phyloP scores from a whole-genome alignment of 1,284 basidiomycete species.

The Trametes hirsuta region DNA sequence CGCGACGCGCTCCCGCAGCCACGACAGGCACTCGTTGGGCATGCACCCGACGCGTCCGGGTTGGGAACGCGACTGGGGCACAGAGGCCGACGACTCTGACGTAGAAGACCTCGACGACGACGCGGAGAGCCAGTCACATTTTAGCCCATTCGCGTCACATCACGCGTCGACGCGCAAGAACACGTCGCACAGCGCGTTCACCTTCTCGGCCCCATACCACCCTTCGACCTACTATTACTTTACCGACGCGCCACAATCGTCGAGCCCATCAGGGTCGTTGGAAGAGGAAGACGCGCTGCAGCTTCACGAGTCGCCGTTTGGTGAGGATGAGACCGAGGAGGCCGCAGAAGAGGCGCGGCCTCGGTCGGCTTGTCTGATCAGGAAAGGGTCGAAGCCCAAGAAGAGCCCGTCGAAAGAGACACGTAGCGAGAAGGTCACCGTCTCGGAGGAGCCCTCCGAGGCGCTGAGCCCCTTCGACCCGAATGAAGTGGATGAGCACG shows the following conservation, averaged over 20 bases:
- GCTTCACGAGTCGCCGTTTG: constrained; percentile 28
- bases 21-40: constrained; percentile 30
- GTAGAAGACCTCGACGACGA: constrained; percentile 41
- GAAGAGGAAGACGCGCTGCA: constrained; percentile 32
- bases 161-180: constrained; percentile 26
- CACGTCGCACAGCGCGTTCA: constrained; percentile 21
- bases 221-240: constrained; percentile 26
- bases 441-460: constrained; percentile 19
- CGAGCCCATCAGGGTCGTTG: constrained; percentile 30
- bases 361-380: constrained; percentile 16
- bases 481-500: constrained; percentile 34
- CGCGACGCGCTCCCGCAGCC: constrained; percentile 24
- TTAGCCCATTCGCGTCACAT: constrained; percentile 29
- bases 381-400: constrained; percentile 23
- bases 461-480: constrained; percentile 19
- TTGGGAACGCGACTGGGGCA: constrained; percentile 39
- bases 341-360: constrained; percentile 21
- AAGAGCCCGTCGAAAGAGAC: constrained; percentile 15
- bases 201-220: constrained; percentile 19
- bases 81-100: constrained; percentile 31
- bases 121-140: constrained; percentile 32
- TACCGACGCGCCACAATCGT: constrained; percentile 27
- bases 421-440: constrained; percentile 16
- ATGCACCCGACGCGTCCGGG: constrained; percentile 29
- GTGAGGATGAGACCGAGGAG: constrained; percentile 23